phyloP scores from a whole-genome alignment of 2,329 filamentous ascomycete genomes.

The Hypomyces rosellus region DNA sequence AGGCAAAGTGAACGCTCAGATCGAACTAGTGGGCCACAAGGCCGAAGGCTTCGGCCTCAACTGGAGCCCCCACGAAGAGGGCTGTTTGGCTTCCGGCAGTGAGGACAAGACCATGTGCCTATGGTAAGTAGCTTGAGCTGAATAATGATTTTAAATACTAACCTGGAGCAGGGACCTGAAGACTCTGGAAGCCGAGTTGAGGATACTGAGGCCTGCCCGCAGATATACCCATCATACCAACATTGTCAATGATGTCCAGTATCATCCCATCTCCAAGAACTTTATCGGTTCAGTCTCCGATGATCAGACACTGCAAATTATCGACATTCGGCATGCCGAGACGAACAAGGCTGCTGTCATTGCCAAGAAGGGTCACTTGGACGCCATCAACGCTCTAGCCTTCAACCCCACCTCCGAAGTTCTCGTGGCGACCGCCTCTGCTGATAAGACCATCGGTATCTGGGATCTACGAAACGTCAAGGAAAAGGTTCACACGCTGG shows the following conservation, averaged over 20 bases:
- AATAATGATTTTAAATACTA: slow-evolving; percentile 5
- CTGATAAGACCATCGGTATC: slow-evolving; percentile 88
- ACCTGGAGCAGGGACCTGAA: slow-evolving; percentile 62
- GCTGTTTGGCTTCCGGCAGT: slow-evolving; percentile 81
- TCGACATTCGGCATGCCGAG: slow-evolving; percentile 70
- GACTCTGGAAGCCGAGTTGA: slow-evolving; percentile 63
- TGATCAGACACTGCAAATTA: slow-evolving; percentile 84
- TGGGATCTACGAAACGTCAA: slow-evolving; percentile 94
- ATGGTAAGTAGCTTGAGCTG: slow-evolving; percentile 54
- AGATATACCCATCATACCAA: slow-evolving; percentile 84
- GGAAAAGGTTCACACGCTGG: slow-evolving; percentile 81
- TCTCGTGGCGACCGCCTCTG: slow-evolving; percentile 85
- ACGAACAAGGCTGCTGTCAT: slow-evolving; percentile 62
- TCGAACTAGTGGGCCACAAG: slow-evolving; percentile 78
- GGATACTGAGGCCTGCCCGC: slow-evolving; percentile 61
- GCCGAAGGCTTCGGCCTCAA: slow-evolving; percentile 86
- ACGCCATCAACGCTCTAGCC: slow-evolving; percentile 92
- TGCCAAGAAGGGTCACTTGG: slow-evolving; percentile 69
- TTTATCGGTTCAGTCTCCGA: slow-evolving; percentile 93
- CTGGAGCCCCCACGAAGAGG: slow-evolving; percentile 82
- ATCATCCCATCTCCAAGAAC: slow-evolving; percentile 78
- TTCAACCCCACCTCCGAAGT: slow-evolving; percentile 93
- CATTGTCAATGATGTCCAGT: slow-evolving; percentile 95
- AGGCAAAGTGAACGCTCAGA: slow-evolving; percentile 70
- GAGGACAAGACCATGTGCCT: slow-evolving; percentile 88